A percentile compares a stretch with the other conserved stretches of the same genome.
phyloP scores from a whole-genome alignment of 352 stramenopile genomes.

The Pythium dissimile region DNA sequence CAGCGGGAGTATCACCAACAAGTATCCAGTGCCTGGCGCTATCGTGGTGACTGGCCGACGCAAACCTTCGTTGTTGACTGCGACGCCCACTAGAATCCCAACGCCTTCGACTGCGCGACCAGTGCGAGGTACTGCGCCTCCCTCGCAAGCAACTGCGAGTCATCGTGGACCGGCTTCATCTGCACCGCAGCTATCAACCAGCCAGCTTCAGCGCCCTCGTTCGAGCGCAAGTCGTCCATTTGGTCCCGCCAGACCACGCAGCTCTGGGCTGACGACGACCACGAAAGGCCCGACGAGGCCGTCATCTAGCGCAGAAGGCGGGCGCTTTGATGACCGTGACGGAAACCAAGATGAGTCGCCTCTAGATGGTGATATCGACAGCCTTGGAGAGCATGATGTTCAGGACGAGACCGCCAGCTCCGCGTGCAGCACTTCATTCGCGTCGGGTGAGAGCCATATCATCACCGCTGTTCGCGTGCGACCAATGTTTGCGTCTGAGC shows the following conservation, averaged over 20 bases:
- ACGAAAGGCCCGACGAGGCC: neutral
- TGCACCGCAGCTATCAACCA: too few species aligned
- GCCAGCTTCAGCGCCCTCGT: too few species aligned
- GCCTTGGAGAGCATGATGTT: neutral
- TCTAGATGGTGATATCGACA: neutral
- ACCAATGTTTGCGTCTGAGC: conserved; percentile 61
- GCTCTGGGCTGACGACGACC: too few species aligned
- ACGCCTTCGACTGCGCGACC: neutral
- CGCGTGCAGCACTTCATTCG: conserved; percentile 21
- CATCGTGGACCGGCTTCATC: too few species aligned
- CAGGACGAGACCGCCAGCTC: conserved; percentile 18
- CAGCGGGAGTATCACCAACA: neutral
- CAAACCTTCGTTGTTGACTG: neutral
- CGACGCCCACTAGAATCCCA: conserved; percentile 3
- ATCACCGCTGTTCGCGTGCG: conserved; percentile 73
- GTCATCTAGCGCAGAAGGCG: neutral
- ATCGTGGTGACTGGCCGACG: neutral
- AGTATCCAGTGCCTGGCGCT: neutral
- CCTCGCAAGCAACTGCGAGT: neutral
- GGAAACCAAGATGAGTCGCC: conserved; percentile 15
- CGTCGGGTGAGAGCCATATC: conserved; percentile 27
- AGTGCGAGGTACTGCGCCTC: neutral
- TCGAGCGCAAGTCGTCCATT: too few species aligned
- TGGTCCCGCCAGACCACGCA: too few species aligned
- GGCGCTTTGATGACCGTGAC: neutral